Conservation (phyloP, 805 yeast species). For the Metschnikowia peoriensis region DNA sequence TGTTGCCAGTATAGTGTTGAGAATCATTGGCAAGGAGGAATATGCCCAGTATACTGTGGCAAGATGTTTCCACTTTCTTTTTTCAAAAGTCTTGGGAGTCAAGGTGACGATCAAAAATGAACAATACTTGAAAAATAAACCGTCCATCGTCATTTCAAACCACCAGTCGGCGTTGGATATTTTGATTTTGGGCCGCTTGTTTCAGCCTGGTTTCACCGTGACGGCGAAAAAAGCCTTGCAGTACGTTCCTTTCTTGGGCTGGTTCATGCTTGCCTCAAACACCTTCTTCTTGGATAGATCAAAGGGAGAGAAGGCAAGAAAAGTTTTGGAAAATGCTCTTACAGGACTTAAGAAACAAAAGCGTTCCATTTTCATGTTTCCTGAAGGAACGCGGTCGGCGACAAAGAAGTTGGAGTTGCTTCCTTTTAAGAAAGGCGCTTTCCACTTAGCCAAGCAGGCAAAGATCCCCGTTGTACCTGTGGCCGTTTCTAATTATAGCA, state of each 20-base stretch:
- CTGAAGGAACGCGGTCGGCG: constrained; percentile 96
- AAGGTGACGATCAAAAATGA: constrained; percentile 62
- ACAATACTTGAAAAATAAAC: constrained; percentile 40
- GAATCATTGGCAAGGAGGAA: constrained; percentile 70
- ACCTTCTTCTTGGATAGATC: constrained; percentile 88
- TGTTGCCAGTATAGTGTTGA: constrained; percentile 63
- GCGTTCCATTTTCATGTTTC: constrained; percentile 85
- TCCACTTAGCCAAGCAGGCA: constrained; percentile 94
- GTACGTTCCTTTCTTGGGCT: constrained; percentile 87
- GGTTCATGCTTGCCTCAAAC: constrained; percentile 93
- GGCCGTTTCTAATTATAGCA: constrained; percentile 83
- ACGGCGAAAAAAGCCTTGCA: constrained; percentile 87
- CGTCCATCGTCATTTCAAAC: constrained; percentile 80
- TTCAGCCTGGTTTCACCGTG: constrained; percentile 86
- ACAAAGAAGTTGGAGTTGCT: constrained; percentile 63
- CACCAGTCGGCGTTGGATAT: constrained; percentile 92
- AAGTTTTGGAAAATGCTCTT: constrained; percentile 71
- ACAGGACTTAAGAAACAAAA: constrained; percentile 55
- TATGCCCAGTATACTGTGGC: constrained; percentile 91
- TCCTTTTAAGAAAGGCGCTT: constrained; percentile 96
- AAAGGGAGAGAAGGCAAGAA: constrained; percentile 70
- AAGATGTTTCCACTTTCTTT: constrained; percentile 65
- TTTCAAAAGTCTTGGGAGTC: constrained; percentile 65
- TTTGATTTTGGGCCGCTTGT: constrained; percentile 72
- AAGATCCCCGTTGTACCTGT: constrained; percentile 86